Evolutionary conservation across 306 rosid genomes (phyloP).

Genomic region (cucumber (Cucumis sativus)): DNA sequence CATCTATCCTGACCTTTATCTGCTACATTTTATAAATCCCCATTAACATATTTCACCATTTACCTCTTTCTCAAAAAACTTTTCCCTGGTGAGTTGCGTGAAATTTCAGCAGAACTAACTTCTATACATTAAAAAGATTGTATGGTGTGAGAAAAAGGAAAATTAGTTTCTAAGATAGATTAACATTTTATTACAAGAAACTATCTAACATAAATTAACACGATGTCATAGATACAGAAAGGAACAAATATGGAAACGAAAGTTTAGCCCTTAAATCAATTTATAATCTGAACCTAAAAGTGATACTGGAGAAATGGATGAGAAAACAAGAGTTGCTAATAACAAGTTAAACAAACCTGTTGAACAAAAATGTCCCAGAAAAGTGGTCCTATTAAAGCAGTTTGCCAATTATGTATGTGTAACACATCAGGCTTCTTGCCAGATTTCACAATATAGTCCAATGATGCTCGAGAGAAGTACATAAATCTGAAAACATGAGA

Average conservation of each 20-base stretch:
- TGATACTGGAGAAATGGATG: not conserved
- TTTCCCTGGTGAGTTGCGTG: not conserved
- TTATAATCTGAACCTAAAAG: not conserved
- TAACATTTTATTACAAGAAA: not conserved
- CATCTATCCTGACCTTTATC: not conserved
- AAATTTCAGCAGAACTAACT: slow-evolving; percentile 6
- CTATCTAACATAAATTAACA: not conserved
- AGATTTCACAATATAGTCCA: slow-evolving; percentile 77
- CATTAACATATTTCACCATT: not conserved
- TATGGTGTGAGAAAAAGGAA: not conserved
- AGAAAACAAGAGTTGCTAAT: not conserved
- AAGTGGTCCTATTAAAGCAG: slow-evolving; percentile 86
- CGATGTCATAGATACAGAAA: not conserved
- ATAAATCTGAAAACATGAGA: slow-evolving; percentile 50
- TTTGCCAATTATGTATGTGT: slow-evolving; percentile 91
- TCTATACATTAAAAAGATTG: not conserved
- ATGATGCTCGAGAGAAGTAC: slow-evolving; percentile 82
- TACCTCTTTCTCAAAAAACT: not conserved
- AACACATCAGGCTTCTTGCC: slow-evolving; percentile 81
- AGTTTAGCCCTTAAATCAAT: not conserved
- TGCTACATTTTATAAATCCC: not conserved
- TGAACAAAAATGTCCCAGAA: slow-evolving; percentile 79
- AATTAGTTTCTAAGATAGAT: not conserved
- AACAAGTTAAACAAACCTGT: slow-evolving; percentile 49
- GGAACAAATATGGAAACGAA: not conserved